A percentile compares a stretch with the other conserved stretches of the same genome.
Conservation (phyloP, 164 flowering plant genomes). For the Berberis vulgaris region DNA sequence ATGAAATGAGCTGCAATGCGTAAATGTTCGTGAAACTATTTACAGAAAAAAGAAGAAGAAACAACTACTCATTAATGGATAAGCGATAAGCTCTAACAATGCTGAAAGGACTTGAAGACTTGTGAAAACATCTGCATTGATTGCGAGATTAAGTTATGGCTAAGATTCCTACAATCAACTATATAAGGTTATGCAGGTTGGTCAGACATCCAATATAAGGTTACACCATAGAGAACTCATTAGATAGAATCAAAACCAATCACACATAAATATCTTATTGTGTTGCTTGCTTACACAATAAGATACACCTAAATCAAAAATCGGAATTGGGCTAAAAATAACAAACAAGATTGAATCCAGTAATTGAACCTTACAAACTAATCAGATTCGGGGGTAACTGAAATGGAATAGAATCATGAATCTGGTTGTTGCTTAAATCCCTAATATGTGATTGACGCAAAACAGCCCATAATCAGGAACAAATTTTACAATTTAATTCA, state of each 20-base stretch:
- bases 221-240: too few relatives aligned
- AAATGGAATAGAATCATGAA: constrained; percentile 74
- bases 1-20: too few relatives aligned
- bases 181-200: not conserved
- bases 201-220: not conserved
- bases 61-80: not conserved
- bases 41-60: too few relatives aligned
- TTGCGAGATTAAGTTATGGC: constrained; percentile 53
- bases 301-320: not conserved
- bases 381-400: constrained; percentile 84
- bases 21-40: too few relatives aligned
- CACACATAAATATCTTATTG: constrained; percentile 75
- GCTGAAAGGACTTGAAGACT: constrained; percentile 38
- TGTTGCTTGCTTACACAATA: constrained; percentile 41
- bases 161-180: constrained; percentile 52
- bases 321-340: constrained; percentile 2
- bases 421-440: constrained; percentile 72
- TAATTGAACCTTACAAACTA: constrained; percentile 42
- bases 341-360: not conserved
- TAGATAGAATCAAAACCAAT: not conserved
- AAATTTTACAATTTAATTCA: not conserved
- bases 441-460: constrained; percentile 22
- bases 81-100: constrained; percentile 42
- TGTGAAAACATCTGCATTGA: constrained; percentile 54
- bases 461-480: not conserved